Percentiles rank a stretch among this genome's conserved stretches.
Conservation (phyloP, 495 filamentous ascomycete species). For the Pyrenula massariospora region DNA sequence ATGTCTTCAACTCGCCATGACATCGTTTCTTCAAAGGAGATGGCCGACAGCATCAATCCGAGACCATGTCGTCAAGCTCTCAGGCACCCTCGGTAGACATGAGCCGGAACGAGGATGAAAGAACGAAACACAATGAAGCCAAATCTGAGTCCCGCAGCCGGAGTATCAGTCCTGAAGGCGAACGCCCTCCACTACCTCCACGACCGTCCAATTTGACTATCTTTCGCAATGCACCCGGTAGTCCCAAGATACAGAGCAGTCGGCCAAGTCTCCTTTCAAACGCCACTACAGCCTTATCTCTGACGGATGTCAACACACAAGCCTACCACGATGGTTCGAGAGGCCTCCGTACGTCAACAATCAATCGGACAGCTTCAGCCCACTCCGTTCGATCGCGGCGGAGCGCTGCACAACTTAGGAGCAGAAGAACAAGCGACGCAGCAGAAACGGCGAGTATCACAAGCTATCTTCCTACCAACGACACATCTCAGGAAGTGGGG, state of each 20-base stretch:
- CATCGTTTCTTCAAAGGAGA: neutral
- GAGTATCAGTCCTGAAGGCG: constrained; percentile 16
- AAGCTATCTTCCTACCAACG: constrained; percentile 69
- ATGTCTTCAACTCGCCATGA: neutral
- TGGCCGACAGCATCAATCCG: neutral
- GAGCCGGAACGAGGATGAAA: neutral
- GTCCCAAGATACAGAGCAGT: constrained; percentile 8
- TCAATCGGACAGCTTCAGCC: constrained; percentile 21
- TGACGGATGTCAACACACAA: constrained; percentile 63
- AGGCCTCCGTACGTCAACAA: constrained; percentile 44
- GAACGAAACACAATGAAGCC: neutral
- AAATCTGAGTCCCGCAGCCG: neutral
- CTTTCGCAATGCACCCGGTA: constrained; percentile 11
- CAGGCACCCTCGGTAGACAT: neutral
- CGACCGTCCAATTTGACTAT: constrained; percentile 30
- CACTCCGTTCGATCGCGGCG: constrained; percentile 23
- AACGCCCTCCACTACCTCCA: constrained; percentile 56
- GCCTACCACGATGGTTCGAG: constrained; percentile 55
- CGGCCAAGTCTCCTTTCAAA: constrained; percentile 49
- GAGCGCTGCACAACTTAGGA: constrained; percentile 34
- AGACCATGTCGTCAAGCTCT: neutral
- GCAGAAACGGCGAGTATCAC: constrained; percentile 74
- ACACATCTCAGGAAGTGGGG: constrained; percentile 63
- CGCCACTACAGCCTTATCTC: constrained; percentile 73
- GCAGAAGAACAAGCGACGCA: constrained; percentile 44